Evolutionary conservation across 1,139 yeast genomes (phyloP).

Genomic region (Candida labiduridarum): DNA sequence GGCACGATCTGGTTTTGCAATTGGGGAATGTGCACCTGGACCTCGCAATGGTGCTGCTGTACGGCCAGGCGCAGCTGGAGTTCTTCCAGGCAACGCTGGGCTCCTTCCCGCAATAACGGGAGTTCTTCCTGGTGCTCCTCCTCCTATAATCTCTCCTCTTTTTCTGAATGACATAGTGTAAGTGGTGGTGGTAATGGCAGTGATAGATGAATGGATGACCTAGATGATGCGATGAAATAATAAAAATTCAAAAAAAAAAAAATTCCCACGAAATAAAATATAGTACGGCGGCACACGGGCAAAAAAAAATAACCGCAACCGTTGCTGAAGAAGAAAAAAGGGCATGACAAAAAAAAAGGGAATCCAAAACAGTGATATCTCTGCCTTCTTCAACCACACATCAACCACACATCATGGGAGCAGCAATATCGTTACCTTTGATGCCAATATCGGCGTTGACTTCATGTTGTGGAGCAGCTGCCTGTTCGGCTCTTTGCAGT

Average conservation of each 20-base stretch:
- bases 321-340: neutral
- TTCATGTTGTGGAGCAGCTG: constrained; percentile 84
- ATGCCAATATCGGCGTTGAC: constrained; percentile 65
- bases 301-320: neutral
- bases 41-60: constrained; percentile 13
- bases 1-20: constrained; percentile 9
- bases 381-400: neutral
- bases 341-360: neutral
- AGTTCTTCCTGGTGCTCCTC: constrained; percentile 22
- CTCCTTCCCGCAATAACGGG: constrained; percentile 11
- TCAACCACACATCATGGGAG: constrained; percentile 67
- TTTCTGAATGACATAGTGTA: constrained; percentile 66
- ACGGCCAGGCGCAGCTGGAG: constrained; percentile 15
- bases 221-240: constrained; percentile 2
- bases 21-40: constrained; percentile 13
- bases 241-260: constrained; percentile 1
- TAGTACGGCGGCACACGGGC: neutral
- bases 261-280: neutral
- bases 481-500: constrained; percentile 68
- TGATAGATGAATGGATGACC: neutral
- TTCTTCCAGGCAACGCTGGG: constrained; percentile 22
- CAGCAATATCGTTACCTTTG: constrained; percentile 72
- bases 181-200: neutral
- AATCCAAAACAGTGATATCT: neutral
- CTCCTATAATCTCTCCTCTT: constrained; percentile 61